Evolutionary conservation across 2,329 filamentous ascomycete genomes (phyloP).

Genomic region (Apiospora sp.): DNA sequence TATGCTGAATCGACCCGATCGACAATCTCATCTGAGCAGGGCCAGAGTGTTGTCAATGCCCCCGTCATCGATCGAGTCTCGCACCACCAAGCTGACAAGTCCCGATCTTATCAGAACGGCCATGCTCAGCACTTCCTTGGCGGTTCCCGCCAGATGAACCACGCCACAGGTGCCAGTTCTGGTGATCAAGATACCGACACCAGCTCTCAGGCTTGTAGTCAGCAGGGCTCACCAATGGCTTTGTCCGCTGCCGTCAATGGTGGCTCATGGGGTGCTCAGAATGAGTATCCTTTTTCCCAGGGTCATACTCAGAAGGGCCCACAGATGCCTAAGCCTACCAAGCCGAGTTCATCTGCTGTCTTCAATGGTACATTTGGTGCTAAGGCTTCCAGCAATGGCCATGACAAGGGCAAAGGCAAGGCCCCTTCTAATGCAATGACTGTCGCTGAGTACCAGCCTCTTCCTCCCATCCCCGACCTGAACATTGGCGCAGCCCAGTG

Average conservation of each 20-base stretch:
- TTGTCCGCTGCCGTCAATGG: background rate
- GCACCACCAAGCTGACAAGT: background rate
- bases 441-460: background rate
- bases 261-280: background rate
- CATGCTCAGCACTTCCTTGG: background rate
- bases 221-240: background rate
- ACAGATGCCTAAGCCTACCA: background rate
- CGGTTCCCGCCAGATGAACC: background rate
- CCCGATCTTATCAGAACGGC: background rate
- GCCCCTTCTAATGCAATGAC: background rate
- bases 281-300: too few relatives aligned
- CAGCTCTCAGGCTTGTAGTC: background rate
- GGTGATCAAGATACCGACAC: background rate
- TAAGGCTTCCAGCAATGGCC: background rate
- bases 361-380: background rate
- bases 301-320: background rate
- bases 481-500: background rate
- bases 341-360: background rate
- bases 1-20: background rate
- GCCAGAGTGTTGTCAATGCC: background rate
- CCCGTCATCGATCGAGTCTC: background rate
- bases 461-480: conserved; percentile 20
- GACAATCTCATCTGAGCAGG: background rate
- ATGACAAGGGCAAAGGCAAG: background rate
- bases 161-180: background rate